Evolutionary conservation across 2,329 filamentous ascomycete species (phyloP).

Genomic region (Penicillium carneum): DNA sequence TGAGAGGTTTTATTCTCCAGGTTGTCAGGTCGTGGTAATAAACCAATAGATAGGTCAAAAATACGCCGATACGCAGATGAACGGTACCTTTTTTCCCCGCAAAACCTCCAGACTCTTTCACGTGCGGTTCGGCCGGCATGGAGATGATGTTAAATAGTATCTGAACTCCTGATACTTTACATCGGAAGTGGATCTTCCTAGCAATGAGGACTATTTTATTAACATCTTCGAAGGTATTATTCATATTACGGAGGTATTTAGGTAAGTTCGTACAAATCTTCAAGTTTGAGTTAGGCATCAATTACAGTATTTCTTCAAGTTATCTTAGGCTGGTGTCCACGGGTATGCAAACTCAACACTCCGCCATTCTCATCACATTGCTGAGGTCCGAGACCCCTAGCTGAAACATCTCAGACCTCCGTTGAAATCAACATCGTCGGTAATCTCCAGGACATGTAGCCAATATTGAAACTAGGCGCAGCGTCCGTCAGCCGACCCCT

Average conservation of each 20-base stretch:
- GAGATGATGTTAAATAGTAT: conserved; percentile 6
- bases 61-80: conserved; percentile 5
- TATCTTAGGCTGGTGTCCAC: conserved; percentile 1
- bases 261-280: too few relatives aligned
- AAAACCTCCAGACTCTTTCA: neutral
- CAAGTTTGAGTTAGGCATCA: neutral
- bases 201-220: neutral
- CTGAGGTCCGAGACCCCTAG: neutral
- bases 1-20: neutral
- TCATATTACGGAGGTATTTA: conserved; percentile 52
- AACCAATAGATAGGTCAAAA: conserved; percentile 8
- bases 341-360: neutral
- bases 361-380: conserved; percentile 1
- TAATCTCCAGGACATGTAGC: neutral
- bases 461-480: neutral
- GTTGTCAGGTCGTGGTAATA: conserved; percentile 8
- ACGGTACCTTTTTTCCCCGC: conserved; percentile 6
- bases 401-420: conserved; percentile 2
- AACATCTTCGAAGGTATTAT: conserved; percentile 57
- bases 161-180: conserved; percentile 12
- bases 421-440: neutral
- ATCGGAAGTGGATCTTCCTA: neutral
- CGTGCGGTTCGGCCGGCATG: neutral
- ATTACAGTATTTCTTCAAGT: neutral
- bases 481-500: neutral